Base-by-base conservation (phyloP, 768 basidiomycete species). In the Multifurca ochricompacta region DNA sequence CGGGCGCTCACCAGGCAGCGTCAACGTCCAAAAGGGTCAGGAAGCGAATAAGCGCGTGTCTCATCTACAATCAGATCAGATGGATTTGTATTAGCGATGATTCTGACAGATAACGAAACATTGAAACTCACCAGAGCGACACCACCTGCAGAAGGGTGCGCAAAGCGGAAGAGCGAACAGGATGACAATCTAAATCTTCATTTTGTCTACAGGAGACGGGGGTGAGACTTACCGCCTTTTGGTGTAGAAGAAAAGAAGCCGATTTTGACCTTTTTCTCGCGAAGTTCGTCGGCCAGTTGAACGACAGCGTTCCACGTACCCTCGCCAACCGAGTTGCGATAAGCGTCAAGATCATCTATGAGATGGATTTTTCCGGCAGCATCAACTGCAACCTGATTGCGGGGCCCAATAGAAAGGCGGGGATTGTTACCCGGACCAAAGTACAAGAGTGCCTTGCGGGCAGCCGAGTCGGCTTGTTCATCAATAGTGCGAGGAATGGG, bases 211-310 rank as follows among this genome's bases (percentile, higher is more conserved):
- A 31, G 34, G n/a, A 58, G 44, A 43, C 27, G 21, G 42, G 46
- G 43, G 45, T 49, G 35, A 30, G 37, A 65, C 78, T 64, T 69
- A 86, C 87, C 83, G 75, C 93, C 93, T 73, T 95, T 91, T 10
- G 93, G 93, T 6, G 94, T 97, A 9, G 91, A 92, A 27, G 88
- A 91, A 72, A 95, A 95, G 79, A 95, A 95, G 21, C 85, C 86
- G 59, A 95, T 88, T 69, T 88, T 91, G 66, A 90, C 73, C 59
- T 92, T 86, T 71, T 87, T 90, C 68, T 87, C 82, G 53, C 84
- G 82, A 39, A 96, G 77, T 65, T 92, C 91, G 46, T 87, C 82
- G 4, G 88, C 86, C 42, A 92, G 83, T 63, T 87, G 86, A 66
- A 71, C 75, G 55, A 94, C 87, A 0, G 87, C 78, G 59, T 82